Evolutionary conservation across 2,329 filamentous ascomycete genomes (phyloP), one percentile per base, ranked within the genome.

Genomic region (Penicillium brasilianum): DNA sequence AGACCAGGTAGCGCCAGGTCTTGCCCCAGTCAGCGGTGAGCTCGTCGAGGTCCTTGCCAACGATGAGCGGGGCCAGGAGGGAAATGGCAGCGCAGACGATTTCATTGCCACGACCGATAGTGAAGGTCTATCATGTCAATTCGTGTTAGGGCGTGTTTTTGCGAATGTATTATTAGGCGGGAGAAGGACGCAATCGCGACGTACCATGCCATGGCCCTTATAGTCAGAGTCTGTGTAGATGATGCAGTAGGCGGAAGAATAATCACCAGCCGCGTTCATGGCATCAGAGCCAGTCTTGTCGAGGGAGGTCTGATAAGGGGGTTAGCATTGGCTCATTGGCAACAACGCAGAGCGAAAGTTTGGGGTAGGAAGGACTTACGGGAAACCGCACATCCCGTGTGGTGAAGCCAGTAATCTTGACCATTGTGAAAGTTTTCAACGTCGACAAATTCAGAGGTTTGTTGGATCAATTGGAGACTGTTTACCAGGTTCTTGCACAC

Each of bases 251-350:
- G 93, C 93, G 13, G 93, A 85, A 1, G 92, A 96, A 80, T 97
- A 97, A 79, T 97, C 92, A 63, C 92, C 91, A 2, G 93, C 92
- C 3, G 91, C 90, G 74, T 97, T 97, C 93, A 97, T 97, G 72
- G 92, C 93, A 85, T 97, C 93, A 9, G 92, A 96, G 71, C 93
- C 93, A n/a, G 92, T 96, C 82, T 94, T 95, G 80, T 96, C 92
- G 63, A 97, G 87, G 43, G 93, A 97, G n/a, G 93, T 97, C 77
- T 86, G 63, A 25, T 34, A 41, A 16, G 16, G n/a, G 10, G 11
- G 34, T 62, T 30, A 59, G 57, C 20, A 30, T 52, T 16, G 7
- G n/a, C 55, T 52, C 54, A 54, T 59, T 34, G 64, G 25, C 49
- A 44, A 46, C 22, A 30, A 13, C 20, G 28, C 11, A 22, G 28